Evolutionary conservation across 2,329 filamentous ascomycete genomes (phyloP), one percentile per base, ranked within the genome.

Genomic region (Trichoderma koningiopsis): DNA sequence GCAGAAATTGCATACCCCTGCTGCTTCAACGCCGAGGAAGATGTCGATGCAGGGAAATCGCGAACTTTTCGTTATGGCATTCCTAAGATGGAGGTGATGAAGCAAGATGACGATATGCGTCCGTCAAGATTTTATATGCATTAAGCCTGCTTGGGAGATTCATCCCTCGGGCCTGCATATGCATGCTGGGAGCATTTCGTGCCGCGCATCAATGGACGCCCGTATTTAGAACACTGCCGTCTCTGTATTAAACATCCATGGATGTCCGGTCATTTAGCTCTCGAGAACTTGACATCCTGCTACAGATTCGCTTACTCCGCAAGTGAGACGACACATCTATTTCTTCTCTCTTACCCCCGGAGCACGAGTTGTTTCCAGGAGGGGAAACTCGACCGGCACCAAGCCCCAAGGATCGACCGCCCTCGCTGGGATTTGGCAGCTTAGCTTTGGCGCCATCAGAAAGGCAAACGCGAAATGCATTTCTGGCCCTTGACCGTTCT

Each of bases 361-460:
- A 43, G 29, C 59, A 61, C 35, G 57, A 61, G 40, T 3, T 19
- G 37, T 29, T 59, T 56, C 64, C 40, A 59, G 56, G 40, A 37
- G 33, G 56, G 59, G 53, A 61, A 65, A 65, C 40, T 60, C 29
- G 40, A 55, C 68, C 59, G 40, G 58, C 60, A 69, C 60, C 47
- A 65, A 58, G 33, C 40, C 60, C 16, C 47, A 49, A 29, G 59
- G 53, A 69, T 69, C 68, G 37, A 69, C 56, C 65, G 60, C n/a
- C 61, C 43, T 40, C 8, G 6, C 57, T 55, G 33, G 53, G 43
- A 68, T 61, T 13, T 43, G 65, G 65, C 40, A 24, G 33, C 43
- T 60, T 55, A 31, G 57, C 57, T 60, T 60, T 35, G n/a, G 47
- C 60, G 43, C 56, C 47, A 68, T 53, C 61, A 22, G 10, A 61